Evolutionary conservation across 768 basidiomycete genomes (phyloP).

Genomic region (Russula emetica): DNA sequence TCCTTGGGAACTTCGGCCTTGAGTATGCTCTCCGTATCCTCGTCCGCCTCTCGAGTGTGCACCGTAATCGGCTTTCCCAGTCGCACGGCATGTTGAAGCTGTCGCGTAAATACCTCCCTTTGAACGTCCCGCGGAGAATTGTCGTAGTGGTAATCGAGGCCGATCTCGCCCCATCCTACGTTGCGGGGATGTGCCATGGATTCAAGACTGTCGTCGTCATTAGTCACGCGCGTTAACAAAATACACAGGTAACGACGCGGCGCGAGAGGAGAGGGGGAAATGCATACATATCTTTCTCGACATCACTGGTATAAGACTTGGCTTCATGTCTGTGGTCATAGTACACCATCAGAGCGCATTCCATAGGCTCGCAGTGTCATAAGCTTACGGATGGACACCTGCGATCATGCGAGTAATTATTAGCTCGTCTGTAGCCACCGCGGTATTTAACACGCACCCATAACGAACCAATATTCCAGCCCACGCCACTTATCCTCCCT

Average conservation of each 20-base stretch:
- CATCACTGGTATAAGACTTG: constrained; percentile 56
- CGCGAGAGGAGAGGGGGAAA: neutral
- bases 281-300: constrained; percentile 65
- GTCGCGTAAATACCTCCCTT: constrained; percentile 58
- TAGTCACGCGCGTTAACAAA: neutral
- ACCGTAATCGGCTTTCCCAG: constrained; percentile 78
- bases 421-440: neutral
- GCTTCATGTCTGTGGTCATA: constrained; percentile 59
- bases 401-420: neutral
- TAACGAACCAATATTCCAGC: constrained; percentile 76
- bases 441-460: constrained; percentile 49
- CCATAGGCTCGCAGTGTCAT: neutral
- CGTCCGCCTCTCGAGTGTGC: constrained; percentile 83
- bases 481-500: constrained; percentile 56
- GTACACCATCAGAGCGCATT: neutral
- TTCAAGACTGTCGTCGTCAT: constrained; percentile 45
- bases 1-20: constrained; percentile 71
- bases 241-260: neutral
- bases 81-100: constrained; percentile 62
- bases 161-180: constrained; percentile 87
- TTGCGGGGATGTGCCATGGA: constrained; percentile 78
- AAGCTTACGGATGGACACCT: constrained; percentile 72
- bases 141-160: constrained; percentile 82
- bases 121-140: constrained; percentile 69
- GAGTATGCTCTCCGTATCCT: constrained; percentile 72